phyloP scores from a whole-genome alignment of 768 basidiomycete genomes.

The Basidioascus undulatus region DNA sequence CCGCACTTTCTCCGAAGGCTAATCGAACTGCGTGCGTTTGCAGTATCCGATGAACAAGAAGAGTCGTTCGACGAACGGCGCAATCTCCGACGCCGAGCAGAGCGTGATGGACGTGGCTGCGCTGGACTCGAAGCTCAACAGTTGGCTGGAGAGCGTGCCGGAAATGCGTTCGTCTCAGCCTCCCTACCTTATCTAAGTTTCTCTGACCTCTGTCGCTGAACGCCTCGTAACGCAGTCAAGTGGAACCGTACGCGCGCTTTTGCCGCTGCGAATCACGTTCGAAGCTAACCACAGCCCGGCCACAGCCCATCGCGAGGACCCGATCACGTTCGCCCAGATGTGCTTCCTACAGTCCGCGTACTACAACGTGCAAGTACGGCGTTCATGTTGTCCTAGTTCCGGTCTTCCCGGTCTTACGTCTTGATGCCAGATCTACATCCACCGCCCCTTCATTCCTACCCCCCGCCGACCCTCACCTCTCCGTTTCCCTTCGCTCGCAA shows the following conservation, averaged over 20 bases:
- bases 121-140: constrained; percentile 40
- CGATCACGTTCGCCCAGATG: constrained; percentile 32
- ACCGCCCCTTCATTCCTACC: constrained; percentile 52
- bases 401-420: not conserved
- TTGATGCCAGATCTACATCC: constrained; percentile 48
- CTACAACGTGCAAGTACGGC: constrained; percentile 23
- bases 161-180: too few species aligned
- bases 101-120: constrained; percentile 30
- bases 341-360: constrained; percentile 34
- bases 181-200: too few species aligned
- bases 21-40: too few species aligned
- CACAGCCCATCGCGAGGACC: too few species aligned
- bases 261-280: constrained; percentile 4
- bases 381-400: not conserved
- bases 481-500: constrained; percentile 40
- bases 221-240: too few species aligned
- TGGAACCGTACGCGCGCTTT: too few species aligned
- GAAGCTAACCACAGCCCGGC: too few species aligned
- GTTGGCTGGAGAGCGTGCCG: constrained; percentile 48
- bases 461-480: constrained; percentile 26
- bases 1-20: too few species aligned
- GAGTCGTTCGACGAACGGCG: too few species aligned
- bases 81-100: constrained; percentile 9
- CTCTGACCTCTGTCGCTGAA: too few species aligned
- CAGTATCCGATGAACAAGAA: too few species aligned